phyloP scores from a whole-genome alignment of 2,329 filamentous ascomycete species.

The Pseudocercospora cruenta region DNA sequence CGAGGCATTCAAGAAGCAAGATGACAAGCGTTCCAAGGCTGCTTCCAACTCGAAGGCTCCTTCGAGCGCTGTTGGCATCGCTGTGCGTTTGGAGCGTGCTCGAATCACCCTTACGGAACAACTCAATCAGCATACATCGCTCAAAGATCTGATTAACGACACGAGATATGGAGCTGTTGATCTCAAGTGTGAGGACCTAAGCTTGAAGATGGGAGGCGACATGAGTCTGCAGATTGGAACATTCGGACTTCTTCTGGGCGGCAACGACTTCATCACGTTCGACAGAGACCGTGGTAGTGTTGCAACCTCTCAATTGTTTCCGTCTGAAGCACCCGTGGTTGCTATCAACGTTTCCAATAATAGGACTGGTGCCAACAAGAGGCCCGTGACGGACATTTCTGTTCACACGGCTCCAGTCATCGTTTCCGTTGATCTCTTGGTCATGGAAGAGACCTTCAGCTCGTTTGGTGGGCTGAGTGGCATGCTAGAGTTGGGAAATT shows the following conservation, averaged over 20 bases:
- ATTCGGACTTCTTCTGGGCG: constrained; percentile 29
- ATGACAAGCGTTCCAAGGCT: not conserved
- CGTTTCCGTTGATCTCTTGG: constrained; percentile 75
- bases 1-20: not conserved
- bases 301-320: constrained; percentile 21
- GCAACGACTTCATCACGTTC: constrained; percentile 31
- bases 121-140: not conserved
- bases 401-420: constrained; percentile 77
- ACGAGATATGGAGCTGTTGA: constrained; percentile 12
- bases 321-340: constrained; percentile 30
- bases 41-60: not conserved
- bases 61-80: not conserved
- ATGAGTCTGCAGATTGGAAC: constrained; percentile 19
- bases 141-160: not conserved
- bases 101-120: constrained; percentile 7
- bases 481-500: constrained; percentile 84
- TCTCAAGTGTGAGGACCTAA: constrained; percentile 14
- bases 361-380: constrained; percentile 24
- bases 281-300: constrained; percentile 20
- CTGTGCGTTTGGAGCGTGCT: constrained; percentile 13
- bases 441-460: constrained; percentile 81
- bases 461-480: constrained; percentile 92
- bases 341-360: constrained; percentile 26
- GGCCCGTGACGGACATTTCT: constrained; percentile 51
- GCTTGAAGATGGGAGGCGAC: not conserved